These are phyloP conservation scores for Corchorus olitorius DNA, from an alignment of 345 rosid genomes.

Conservation along the genomic window DNA sequence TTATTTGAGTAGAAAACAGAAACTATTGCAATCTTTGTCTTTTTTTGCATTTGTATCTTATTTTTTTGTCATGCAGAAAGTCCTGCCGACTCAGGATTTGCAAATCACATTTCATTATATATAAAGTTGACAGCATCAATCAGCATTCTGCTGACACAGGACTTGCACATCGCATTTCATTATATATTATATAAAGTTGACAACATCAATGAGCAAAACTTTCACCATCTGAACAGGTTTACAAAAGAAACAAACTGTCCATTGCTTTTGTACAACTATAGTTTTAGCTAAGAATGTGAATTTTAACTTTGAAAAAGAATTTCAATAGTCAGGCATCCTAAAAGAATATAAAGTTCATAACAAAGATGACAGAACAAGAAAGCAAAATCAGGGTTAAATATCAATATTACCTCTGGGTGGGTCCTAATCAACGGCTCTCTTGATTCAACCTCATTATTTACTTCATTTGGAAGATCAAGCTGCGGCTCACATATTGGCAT, in stretches of 20 bases:
- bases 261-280: background rate
- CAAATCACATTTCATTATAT: constrained; percentile 8
- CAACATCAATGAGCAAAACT: background rate
- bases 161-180: constrained; percentile 1
- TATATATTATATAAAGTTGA: background rate
- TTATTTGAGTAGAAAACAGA: background rate
- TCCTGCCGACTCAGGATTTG: background rate
- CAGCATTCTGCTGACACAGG: background rate
- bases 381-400: background rate
- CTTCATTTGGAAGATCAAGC: constrained; percentile 49
- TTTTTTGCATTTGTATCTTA: background rate
- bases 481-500: constrained; percentile 44
- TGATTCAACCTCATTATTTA: constrained; percentile 54
- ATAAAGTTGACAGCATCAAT: constrained; percentile 4
- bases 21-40: background rate
- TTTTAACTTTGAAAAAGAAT: background rate
- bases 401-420: constrained; percentile 69
- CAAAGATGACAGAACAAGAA: background rate
- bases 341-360: constrained; percentile 2
- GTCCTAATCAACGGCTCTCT: constrained; percentile 58
- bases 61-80: no score
- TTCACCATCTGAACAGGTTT: background rate
- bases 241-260: background rate
- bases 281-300: background rate
- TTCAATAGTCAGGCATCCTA: background rate